A percentile compares a stretch with the other conserved stretches of the same genome.
Conservation (phyloP, 148 eudicot genomes). For the Rhododendron williamsianum region DNA sequence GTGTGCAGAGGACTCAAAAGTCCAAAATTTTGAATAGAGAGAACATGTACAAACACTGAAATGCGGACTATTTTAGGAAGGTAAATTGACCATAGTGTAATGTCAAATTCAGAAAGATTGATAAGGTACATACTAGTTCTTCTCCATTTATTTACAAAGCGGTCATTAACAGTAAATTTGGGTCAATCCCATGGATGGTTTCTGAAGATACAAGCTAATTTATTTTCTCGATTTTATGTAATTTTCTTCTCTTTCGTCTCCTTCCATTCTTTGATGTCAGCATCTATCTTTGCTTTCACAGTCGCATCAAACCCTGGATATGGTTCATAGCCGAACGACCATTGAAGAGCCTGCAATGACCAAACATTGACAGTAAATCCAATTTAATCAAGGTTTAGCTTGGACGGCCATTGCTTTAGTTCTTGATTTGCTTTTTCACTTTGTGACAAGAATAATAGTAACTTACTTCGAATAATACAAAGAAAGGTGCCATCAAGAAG, state of each 20-base stretch:
- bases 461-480: conserved; percentile 71
- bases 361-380: neutral
- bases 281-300: conserved; percentile 60
- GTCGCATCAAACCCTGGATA: conserved; percentile 66
- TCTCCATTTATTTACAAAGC: neutral
- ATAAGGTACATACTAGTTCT: neutral
- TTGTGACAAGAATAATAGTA: neutral
- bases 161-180: neutral
- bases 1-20: neutral
- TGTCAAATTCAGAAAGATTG: neutral
- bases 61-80: neutral
- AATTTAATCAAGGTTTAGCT: neutral
- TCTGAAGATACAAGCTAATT: neutral
- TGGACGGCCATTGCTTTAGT: neutral
- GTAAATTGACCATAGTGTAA: neutral
- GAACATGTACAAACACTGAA: neutral
- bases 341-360: conserved; percentile 53
- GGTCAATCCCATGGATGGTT: neutral
- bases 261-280: conserved; percentile 61
- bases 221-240: neutral
- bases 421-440: neutral
- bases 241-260: conserved; percentile 59
- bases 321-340: conserved; percentile 68
- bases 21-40: neutral
- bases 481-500: conserved; percentile 85